These are phyloP conservation scores for Geotrichum aggregatum DNA, from an alignment of 1,139 yeast genomes.

Conservation along the genomic window DNA sequence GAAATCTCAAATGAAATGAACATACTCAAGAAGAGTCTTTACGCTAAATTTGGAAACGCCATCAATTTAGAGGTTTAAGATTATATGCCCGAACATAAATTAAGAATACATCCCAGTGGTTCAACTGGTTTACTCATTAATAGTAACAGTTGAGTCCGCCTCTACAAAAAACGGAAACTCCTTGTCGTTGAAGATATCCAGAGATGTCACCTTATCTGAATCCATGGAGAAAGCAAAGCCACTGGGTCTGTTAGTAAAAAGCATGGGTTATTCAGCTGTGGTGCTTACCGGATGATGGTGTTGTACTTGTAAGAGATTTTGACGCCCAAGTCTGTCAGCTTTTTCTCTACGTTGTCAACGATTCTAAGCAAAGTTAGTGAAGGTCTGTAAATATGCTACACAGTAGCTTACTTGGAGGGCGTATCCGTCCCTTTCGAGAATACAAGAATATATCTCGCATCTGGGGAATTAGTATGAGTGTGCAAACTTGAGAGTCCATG, in stretches of 20 bases:
- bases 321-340: slow-evolving; percentile 40
- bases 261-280: slow-evolving; percentile 32
- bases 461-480: neutral
- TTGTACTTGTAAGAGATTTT: slow-evolving; percentile 42
- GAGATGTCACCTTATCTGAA: slow-evolving; percentile 28
- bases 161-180: slow-evolving; percentile 43
- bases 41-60: slow-evolving; percentile 84
- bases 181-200: slow-evolving; percentile 29
- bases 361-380: slow-evolving; percentile 21
- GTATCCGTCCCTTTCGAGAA: slow-evolving; percentile 38
- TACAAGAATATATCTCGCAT: slow-evolving; percentile 33
- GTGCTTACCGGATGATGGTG: slow-evolving; percentile 32
- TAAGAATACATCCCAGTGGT: neutral
- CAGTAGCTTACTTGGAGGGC: slow-evolving; percentile 30
- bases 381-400: neutral
- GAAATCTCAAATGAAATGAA: slow-evolving; percentile 52
- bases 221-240: slow-evolving; percentile 15
- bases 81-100: slow-evolving; percentile 31
- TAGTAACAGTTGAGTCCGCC: slow-evolving; percentile 38
- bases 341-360: slow-evolving; percentile 35
- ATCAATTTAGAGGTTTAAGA: slow-evolving; percentile 65
- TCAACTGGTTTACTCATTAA: slow-evolving; percentile 8
- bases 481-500: slow-evolving; percentile 2
- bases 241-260: slow-evolving; percentile 34
- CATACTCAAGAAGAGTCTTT: slow-evolving; percentile 64